phyloP scores from a whole-genome alignment of 768 basidiomycete species.

The Rhodotorula taiwanensis region DNA sequence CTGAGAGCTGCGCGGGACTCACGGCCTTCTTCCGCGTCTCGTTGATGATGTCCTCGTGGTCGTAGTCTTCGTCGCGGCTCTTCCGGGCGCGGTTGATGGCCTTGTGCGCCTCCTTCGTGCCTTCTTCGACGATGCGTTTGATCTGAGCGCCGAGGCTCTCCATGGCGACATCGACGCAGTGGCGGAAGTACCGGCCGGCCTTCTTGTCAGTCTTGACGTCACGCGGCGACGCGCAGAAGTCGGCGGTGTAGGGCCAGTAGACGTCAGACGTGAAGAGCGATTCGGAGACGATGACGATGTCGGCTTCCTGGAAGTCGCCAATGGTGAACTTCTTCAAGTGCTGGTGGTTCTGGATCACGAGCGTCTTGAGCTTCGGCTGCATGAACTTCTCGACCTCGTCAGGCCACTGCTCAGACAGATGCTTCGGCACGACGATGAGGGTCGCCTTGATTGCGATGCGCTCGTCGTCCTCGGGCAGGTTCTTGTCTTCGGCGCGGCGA shows the following conservation, averaged over 20 bases:
- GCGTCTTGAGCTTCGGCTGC: conserved; percentile 55
- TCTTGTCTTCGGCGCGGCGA: conserved; percentile 44
- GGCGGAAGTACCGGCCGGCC: conserved; percentile 74
- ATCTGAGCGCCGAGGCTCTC: conserved; percentile 59
- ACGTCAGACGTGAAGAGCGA: conserved; percentile 72
- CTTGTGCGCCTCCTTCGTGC: conserved; percentile 57
- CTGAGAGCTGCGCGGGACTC: not conserved
- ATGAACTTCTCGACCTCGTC: conserved; percentile 79
- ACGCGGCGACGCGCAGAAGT: conserved; percentile 56
- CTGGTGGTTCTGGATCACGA: conserved; percentile 61
- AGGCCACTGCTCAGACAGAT: conserved; percentile 82
- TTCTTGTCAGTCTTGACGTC: conserved; percentile 45
- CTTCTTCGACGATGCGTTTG: conserved; percentile 60
- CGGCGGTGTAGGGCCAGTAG: conserved; percentile 54
- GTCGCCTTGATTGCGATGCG: conserved; percentile 71
- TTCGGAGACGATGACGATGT: conserved; percentile 77
- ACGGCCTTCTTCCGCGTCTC: conserved; percentile 8
- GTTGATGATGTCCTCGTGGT: conserved; percentile 44
- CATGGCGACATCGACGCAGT: conserved; percentile 62
- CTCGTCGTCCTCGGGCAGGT: conserved; percentile 50
- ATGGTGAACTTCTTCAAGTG: conserved; percentile 68
- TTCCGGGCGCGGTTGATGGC: conserved; percentile 56
- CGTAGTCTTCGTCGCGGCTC: conserved; percentile 46
- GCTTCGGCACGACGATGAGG: conserved; percentile 78
- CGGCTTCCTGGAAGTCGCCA: conserved; percentile 67